A percentile compares a stretch with the other conserved stretches of the same genome.
Conservation (phyloP, 306 rosid genomes). For the Corylus americana region DNA sequence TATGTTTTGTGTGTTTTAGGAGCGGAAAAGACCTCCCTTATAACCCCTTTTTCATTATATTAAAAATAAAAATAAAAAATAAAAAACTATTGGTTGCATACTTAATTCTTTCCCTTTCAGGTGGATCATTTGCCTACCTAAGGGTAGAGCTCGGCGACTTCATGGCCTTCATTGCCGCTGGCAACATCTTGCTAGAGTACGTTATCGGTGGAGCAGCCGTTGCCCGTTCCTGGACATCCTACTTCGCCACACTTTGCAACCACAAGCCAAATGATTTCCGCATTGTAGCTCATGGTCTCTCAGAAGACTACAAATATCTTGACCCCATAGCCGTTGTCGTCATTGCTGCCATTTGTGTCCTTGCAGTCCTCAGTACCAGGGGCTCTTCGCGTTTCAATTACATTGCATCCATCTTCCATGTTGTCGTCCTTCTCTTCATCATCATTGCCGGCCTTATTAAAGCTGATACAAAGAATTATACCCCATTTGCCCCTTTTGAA, state of each 20-base stretch:
- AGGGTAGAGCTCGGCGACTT: constrained; percentile 87
- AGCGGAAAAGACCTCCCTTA: too few species aligned
- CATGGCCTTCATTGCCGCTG: constrained; percentile 76
- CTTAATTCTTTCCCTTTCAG: constrained; percentile 24
- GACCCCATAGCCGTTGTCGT: constrained; percentile 71
- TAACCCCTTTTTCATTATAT: too few species aligned
- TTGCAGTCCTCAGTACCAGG: constrained; percentile 75
- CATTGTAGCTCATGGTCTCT: constrained; percentile 35
- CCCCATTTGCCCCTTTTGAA: constrained; percentile 31
- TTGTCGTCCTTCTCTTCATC: constrained; percentile 58
- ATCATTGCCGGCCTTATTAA: constrained; percentile 66
- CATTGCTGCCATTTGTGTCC: constrained; percentile 37
- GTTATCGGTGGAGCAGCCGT: constrained; percentile 69
- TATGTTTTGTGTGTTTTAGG: too few species aligned
- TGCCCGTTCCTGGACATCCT: constrained; percentile 86
- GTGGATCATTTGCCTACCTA: constrained; percentile 84
- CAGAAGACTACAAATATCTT: constrained; percentile 38
- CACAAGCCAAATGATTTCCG: constrained; percentile 50
- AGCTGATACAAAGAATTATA: constrained; percentile 57
- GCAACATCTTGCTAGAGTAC: constrained; percentile 76
- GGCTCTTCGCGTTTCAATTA: constrained; percentile 82
- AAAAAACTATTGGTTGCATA: too few species aligned
- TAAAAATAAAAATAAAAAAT: too few species aligned
- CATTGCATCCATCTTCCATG: constrained; percentile 65
- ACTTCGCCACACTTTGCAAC: constrained; percentile 75